Base-by-base conservation (phyloP, 345 rosid genomes). In the Firmiana major region DNA sequence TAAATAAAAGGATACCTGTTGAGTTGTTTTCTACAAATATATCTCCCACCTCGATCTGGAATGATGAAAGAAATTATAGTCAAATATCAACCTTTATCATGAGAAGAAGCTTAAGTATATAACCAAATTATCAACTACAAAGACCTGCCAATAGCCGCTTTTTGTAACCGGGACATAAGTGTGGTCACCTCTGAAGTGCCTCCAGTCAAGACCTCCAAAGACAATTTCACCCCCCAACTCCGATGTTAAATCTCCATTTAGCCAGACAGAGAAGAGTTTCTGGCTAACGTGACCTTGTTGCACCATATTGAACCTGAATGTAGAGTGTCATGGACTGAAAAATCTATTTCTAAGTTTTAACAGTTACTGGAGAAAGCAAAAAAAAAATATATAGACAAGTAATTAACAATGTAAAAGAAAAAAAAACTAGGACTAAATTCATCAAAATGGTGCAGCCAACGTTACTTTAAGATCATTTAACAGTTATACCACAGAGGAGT, bases 81-180 rank as follows among this genome's bases (percentile, higher is more conserved):
- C 46, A 60, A 67, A 31, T 19, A 11, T 64, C 63, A 57, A 19
- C 48, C 46, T 51, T 49, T 43, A 64, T 5, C n/a, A 66, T 76
- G n/a, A 59, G 64, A 38, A 40, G 78, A 69, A 40, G 10, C 43
- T 36, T 9, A 21, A 65, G 9, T 13, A 54, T 28, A 16, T 5
- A 57, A 66, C 13, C 43, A 78, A 63, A 43, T 49, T 36, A 22
- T 63, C 10, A 12, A 48, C 34, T 74, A 7, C 6, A 53, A 59
- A 58, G 67, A 89, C 90, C 93, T 89, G 88, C 91, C 93, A 89
- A 63, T 88, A 84, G 55, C 90, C 88, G 15, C 46, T 76, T 79
- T 53, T 71, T 10, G 86, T 77, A 65, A 90, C 42, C 1, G 89
- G 88, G 59, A 79, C 86, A 74, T 72, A 90, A 48, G 84, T 81